These are phyloP conservation scores for Pestalotiopsis sp. DNA, from an alignment of 2,329 filamentous ascomycete genomes.

Conservation along the genomic window DNA sequence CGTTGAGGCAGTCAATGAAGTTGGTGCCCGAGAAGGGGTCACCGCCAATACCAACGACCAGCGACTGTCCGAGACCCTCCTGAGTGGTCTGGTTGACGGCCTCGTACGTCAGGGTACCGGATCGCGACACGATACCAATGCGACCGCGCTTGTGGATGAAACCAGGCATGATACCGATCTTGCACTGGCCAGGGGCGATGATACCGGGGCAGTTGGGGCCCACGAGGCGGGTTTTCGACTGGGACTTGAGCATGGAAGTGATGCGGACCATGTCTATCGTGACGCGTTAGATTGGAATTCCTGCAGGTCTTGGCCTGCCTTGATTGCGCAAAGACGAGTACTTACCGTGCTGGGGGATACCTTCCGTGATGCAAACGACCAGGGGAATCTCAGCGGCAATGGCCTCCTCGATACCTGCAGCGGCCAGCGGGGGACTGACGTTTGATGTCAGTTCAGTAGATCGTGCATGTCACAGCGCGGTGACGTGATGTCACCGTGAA, in stretches of 20 bases:
- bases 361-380: slow-evolving; percentile 97
- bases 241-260: slow-evolving; percentile 95
- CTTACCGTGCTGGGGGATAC: slow-evolving; percentile 92
- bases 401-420: slow-evolving; percentile 95
- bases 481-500: not conserved
- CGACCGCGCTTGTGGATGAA: slow-evolving; percentile 99
- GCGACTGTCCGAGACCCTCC: slow-evolving; percentile 93
- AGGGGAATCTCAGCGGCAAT: slow-evolving; percentile 90
- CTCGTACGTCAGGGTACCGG: slow-evolving; percentile 98
- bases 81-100: slow-evolving; percentile 99
- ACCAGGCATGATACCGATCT: slow-evolving; percentile 99
- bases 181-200: slow-evolving; percentile 94
- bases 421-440: slow-evolving; percentile 81
- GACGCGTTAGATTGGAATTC: slow-evolving; percentile 2
- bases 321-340: not conserved
- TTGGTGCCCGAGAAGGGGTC: slow-evolving; percentile 99
- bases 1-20: slow-evolving; percentile 98
- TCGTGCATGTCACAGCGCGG: slow-evolving; percentile 17
- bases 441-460: slow-evolving; percentile 3
- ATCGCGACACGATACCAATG: slow-evolving; percentile 97
- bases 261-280: slow-evolving; percentile 93
- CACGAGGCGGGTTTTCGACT: slow-evolving; percentile 94
- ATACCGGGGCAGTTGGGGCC: slow-evolving; percentile 98
- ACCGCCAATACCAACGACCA: slow-evolving; percentile 97
- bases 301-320: slow-evolving; percentile 11